These are phyloP conservation scores for Cladosporium sp. DNA, from an alignment of 2,329 filamentous ascomycete genomes.

Conservation along the genomic window DNA sequence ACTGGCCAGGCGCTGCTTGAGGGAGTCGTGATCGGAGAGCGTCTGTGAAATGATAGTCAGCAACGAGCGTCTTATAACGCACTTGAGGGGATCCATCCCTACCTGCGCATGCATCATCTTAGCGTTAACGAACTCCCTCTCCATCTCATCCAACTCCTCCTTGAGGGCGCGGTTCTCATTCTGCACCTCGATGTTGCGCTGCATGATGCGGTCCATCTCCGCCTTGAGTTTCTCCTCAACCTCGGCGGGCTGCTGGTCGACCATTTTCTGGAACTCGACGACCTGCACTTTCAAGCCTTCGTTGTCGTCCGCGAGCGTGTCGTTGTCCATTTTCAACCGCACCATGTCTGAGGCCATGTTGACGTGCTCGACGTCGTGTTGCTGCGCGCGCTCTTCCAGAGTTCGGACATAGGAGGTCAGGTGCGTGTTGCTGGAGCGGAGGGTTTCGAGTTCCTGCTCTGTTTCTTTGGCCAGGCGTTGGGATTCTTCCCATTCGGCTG, in stretches of 20 bases:
- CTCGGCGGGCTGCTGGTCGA: slow-evolving; percentile 85
- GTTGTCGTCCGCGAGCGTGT: slow-evolving; percentile 82
- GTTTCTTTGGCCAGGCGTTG: slow-evolving; percentile 75
- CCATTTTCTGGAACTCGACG: slow-evolving; percentile 75
- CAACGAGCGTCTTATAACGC: slow-evolving; percentile 17
- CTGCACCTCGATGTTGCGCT: slow-evolving; percentile 87
- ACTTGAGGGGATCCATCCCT: slow-evolving; percentile 38
- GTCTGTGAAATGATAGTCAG: slow-evolving; percentile 30
- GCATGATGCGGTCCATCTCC: slow-evolving; percentile 90
- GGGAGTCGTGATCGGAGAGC: slow-evolving; percentile 44
- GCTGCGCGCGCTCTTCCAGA: slow-evolving; percentile 83
- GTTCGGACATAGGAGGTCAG: slow-evolving; percentile 74
- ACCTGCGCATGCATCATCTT: slow-evolving; percentile 97
- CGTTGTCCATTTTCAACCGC: slow-evolving; percentile 87
- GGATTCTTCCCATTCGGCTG: slow-evolving; percentile 88
- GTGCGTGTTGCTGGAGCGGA: slow-evolving; percentile 63
- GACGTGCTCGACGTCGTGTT: slow-evolving; percentile 85
- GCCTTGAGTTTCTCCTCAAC: slow-evolving; percentile 75
- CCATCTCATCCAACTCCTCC: slow-evolving; percentile 86
- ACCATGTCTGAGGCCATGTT: slow-evolving; percentile 88
- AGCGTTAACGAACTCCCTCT: slow-evolving; percentile 84
- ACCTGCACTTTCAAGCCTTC: slow-evolving; percentile 84
- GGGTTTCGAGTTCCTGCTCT: slow-evolving; percentile 72
- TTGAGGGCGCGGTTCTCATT: slow-evolving; percentile 87
- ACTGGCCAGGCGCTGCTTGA: slow-evolving; percentile 48